phyloP scores from a whole-genome alignment of 116 monocot species.

The Cymodocea nodosa region DNA sequence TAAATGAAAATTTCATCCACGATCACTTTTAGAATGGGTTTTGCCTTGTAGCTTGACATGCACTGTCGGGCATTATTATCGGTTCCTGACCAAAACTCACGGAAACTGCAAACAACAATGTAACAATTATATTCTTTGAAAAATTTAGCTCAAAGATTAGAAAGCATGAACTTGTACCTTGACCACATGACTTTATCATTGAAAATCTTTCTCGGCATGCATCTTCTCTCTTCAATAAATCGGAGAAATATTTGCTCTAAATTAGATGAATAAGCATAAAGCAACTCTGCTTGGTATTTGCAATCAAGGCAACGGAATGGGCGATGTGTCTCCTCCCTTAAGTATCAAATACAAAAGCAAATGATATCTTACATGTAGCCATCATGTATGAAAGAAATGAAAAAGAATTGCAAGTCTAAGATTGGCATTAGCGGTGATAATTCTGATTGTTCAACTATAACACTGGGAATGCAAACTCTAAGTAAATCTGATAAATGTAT shows the following conservation, averaged over 20 bases:
- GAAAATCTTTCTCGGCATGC: conserved; percentile 62
- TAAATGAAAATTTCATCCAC: conserved; percentile 91
- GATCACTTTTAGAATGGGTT: conserved; percentile 60
- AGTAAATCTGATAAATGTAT: no score
- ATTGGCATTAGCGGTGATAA: background rate
- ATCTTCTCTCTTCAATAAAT: conserved; percentile 74
- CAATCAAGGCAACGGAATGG: conserved; percentile 82
- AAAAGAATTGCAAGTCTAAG: background rate
- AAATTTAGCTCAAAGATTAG: background rate
- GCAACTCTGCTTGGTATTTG: conserved; percentile 63
- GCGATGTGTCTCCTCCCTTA: conserved; percentile 74
- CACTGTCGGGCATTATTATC: conserved; percentile 36
- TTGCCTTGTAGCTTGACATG: conserved; percentile 66
- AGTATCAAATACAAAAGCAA: conserved; percentile 9
- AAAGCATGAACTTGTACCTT: conserved; percentile 33
- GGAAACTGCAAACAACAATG: conserved; percentile 51
- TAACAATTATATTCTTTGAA: background rate
- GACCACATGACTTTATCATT: conserved; percentile 83
- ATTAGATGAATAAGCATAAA: conserved; percentile 80
- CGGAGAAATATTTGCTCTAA: conserved; percentile 77
- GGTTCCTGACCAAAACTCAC: conserved; percentile 62
- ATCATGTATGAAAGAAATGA: background rate
- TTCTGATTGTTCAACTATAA: no score
- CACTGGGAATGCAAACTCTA: no score
- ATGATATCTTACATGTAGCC: background rate